Evolutionary conservation across 1,284 basidiomycete species (phyloP), one percentile per base, ranked within the genome.

Genomic region (Cryptococcus sp.): DNA sequence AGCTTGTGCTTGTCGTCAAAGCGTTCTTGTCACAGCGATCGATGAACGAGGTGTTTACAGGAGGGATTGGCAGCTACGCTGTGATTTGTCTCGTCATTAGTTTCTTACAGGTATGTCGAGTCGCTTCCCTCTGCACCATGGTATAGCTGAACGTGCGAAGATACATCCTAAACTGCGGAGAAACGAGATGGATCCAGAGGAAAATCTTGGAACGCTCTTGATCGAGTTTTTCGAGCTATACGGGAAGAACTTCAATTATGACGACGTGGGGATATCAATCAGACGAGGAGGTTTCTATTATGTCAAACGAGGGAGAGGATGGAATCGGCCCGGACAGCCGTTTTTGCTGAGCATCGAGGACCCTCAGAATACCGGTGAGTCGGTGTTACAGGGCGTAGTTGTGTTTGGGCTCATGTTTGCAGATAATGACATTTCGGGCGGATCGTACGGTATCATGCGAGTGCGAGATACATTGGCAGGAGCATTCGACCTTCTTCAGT

Each of bases 141-240:
- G 9, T 7, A 36, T n/a, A n/a, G 7, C 34, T 36, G 7, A 7
- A 6, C 31, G 2, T 18, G 39, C 43, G 33, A n/a, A 24, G 77
- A 85, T 97, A 76, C 94, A 99, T 68, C 95, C 94, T 0, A 95
- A 94, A 70, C 82, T 98, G 53, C 83, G 94, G 36, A 74, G 82
- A 45, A 85, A 83, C 1, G 89, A 94, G 71, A 90, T 98, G 36
- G 83, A 93, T 58, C 82, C 92, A 0, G 81, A 82, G 54, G 77
- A 81, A 59, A 98, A 97, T 66, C 78, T 98, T 11, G 94, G 94
- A 2, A 86, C 93, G 5, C 76, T 99, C 35, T 78, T 97, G 25
- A 81, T 97, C 75, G 94, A 99, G 69, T 93, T 97, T 68, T 93
- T 98, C 61, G 93, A 98, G 77, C 78, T 95, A 9, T 97, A 97